A percentile compares a stretch with the other conserved stretches of the same genome.
Conservation (phyloP, 2,329 filamentous ascomycete genomes). For the Fusarium virguliforme region DNA sequence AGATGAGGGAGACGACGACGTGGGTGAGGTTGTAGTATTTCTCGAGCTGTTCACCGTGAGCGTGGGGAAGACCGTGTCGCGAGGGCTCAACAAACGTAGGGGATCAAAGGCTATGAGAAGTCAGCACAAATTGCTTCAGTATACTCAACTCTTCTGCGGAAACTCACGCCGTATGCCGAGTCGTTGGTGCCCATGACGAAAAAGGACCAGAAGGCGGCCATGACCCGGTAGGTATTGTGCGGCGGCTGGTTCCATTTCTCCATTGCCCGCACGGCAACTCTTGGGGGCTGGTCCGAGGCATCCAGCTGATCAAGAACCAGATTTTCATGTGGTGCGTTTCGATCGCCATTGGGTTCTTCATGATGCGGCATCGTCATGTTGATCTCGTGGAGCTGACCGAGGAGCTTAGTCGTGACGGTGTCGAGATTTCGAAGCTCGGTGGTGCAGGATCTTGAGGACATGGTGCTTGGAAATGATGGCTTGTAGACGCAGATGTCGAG, state of each 20-base stretch:
- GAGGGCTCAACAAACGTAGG: constrained; percentile 18
- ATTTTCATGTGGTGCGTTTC: not conserved
- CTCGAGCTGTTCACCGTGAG: constrained; percentile 33
- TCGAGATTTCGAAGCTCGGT: no score
- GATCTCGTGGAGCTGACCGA: no score
- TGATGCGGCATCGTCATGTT: no score
- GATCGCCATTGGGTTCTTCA: no score
- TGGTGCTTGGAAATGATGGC: no score
- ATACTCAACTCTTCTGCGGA: not conserved
- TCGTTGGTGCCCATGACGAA: constrained; percentile 73
- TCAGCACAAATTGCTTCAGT: not conserved
- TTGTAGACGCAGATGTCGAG: no score
- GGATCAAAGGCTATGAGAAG: constrained; percentile 20
- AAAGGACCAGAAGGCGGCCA: constrained; percentile 71
- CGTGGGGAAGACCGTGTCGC: not conserved
- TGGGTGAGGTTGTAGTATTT: constrained; percentile 75
- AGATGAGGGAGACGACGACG: constrained; percentile 75
- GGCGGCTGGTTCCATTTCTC: constrained; percentile 44
- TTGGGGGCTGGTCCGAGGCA: not conserved
- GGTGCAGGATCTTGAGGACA: no score
- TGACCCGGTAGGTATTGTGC: constrained; percentile 63
- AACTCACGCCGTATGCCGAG: constrained; percentile 61
- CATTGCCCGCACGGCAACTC: not conserved
- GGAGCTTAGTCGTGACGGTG: no score
- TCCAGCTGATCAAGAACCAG: not conserved